Evolutionary conservation across 768 basidiomycete genomes (phyloP), one percentile per base, ranked within the genome.

Genomic region (Boletus sensibilis): DNA sequence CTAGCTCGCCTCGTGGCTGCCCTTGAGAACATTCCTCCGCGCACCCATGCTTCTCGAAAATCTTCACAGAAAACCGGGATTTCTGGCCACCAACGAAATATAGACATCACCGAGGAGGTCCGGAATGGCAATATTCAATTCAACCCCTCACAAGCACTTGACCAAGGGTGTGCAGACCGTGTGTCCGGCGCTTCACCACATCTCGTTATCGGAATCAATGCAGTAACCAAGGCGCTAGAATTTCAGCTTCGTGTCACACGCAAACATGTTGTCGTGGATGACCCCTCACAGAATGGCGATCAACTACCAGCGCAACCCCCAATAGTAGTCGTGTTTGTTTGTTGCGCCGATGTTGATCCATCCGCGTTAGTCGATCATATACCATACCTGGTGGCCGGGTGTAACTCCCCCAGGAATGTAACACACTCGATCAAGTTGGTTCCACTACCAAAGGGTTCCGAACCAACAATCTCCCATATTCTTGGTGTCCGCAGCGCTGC

Each of bases 141-240:
- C 10, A 33, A 27, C 31, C 13, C 27, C 3, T 7, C 42, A 6
- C 47, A 16, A 14, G 37, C 40, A 16, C 34, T 31, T 11, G 42
- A 41, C 11, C 59, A 5, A 7, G 12, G 18, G 8, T 33, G 29
- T 20, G 10, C n/a, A 7, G 21, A 42, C 34, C 47, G 11, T 4
- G 25, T 16, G 14, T 23, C 39, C 11, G 37, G 41, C 23, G 47
- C 44, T n/a, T 41, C 53, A 18, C 18, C 72, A 11, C 81, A 86
- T 66, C 56, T 87, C 34, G 68, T 76, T 11, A 65, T 86, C 45
- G 92, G 92, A n/a, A 86, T 94, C 57, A 94, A 94, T 64, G 76
- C 83, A 63, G 88, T 94, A 14, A 92, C 92, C 1, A 86, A 82
- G 68, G 75, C 77, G 29, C 76, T 95, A 13, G 92, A 95, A 69